Evolutionary conservation across 176 grass and related monocot genomes (phyloP).

Genomic region (Pharus latifolius): DNA sequence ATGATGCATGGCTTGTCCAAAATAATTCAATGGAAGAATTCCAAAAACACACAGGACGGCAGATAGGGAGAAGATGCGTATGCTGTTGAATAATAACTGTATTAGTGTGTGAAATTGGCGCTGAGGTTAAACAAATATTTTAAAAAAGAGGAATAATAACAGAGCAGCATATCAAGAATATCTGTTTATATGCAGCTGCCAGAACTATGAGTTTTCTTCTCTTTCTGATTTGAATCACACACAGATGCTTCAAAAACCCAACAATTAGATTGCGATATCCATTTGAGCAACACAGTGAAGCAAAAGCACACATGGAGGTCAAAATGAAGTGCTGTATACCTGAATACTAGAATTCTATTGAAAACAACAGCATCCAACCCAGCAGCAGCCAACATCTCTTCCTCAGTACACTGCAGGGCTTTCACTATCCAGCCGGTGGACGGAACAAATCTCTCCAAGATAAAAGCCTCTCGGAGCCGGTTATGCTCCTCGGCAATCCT

Average conservation of each 20-base stretch:
- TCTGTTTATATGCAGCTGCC: background rate
- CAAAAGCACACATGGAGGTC: background rate
- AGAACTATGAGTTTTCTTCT: background rate
- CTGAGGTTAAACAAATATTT: background rate
- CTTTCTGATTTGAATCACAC: background rate
- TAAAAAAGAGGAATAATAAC: background rate
- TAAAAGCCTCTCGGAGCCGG: slow-evolving; percentile 44
- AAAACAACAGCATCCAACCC: slow-evolving; percentile 92
- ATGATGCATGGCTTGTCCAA: slow-evolving; percentile 55
- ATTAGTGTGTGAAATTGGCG: background rate
- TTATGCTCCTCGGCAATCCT: slow-evolving; percentile 58
- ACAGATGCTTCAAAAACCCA: background rate
- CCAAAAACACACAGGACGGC: slow-evolving; percentile 70
- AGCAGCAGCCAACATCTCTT: slow-evolving; percentile 62
- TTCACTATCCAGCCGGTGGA: slow-evolving; percentile 80
- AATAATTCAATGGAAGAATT: slow-evolving; percentile 84
- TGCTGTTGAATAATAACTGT: slow-evolving; percentile 39
- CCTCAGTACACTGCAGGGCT: slow-evolving; percentile 68
- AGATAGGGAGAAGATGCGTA: slow-evolving; percentile 83
- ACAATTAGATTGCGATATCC: background rate
- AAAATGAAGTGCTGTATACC: slow-evolving; percentile 28
- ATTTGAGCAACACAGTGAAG: background rate
- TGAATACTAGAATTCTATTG: slow-evolving; percentile 70
- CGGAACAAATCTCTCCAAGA: slow-evolving; percentile 79
- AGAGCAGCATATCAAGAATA: background rate